Base-by-base conservation (phyloP, 1,139 yeast genomes). In the Magnusiomyces sp. region DNA sequence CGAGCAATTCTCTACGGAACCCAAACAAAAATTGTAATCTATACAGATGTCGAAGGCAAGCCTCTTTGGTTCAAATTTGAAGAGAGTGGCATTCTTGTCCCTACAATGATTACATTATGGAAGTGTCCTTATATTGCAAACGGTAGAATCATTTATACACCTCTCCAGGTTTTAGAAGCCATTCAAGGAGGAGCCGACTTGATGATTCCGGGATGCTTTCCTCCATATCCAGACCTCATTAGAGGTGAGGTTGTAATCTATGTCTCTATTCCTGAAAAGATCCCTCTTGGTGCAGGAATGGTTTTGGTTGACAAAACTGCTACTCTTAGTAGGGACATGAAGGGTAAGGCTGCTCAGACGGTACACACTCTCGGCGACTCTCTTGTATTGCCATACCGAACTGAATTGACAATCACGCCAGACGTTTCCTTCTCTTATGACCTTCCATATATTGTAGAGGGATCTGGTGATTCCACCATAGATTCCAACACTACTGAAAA, bases 181-280 rank as follows among this genome's bases (percentile, higher is more conserved):
- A 67, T 89, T 31, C 70, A 73, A 37, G 79, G 77, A 53, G 97
- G 97, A 7, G 97, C 97, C 0, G 83, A 90, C 63, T 71, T 92
- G 59, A 90, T 92, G 97, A 72, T 86, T 36, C 94, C 95, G 0
- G 98, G 98, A 0, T 80, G 92, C 2, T 71, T 85, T 5, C 85
- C 88, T 0, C 95, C 95, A 0, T 82, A 84, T 59, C 88, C 83
- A 53, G 72, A 40, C 62, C 62, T 78, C 3, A 60, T 58, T 2
- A 67, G 67, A 48, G 90, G 83, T 1, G 60, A 74, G 0, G 63
- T 83, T n/a, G 95, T 87, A 16, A 95, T 42, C 5, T 42, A 31
- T 23, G 17, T 32, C 6, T 42, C 45, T 11, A 16, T 16, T 32
- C 45, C 45, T 11, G 45, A 42, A 11, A n/a, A 16, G 2, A 82